Percentiles rank a stretch among this genome's conserved stretches.
Evolutionary conservation across 768 basidiomycete species (phyloP).

Genomic region (Calocera viscosa): DNA sequence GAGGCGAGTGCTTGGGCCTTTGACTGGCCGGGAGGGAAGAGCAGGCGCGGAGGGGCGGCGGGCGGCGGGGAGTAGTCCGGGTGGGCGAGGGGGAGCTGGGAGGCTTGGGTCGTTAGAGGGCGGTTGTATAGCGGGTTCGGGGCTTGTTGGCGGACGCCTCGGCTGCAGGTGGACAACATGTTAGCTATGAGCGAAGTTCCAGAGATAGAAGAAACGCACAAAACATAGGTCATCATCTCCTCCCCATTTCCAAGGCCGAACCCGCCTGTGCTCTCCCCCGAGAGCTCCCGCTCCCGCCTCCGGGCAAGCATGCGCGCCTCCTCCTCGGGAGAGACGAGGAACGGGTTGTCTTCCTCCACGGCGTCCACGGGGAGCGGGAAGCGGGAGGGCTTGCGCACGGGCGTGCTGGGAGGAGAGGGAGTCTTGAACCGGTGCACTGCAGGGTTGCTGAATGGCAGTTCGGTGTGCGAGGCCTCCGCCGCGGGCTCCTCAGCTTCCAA

Average conservation of each 20-base stretch:
- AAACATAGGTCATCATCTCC: conserved; percentile 57
- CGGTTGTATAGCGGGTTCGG: conserved; percentile 52
- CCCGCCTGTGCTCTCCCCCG: not conserved
- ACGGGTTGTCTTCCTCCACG: not conserved
- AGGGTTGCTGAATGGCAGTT: not conserved
- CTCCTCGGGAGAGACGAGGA: not conserved
- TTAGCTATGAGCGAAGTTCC: not conserved
- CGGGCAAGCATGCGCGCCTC: not conserved
- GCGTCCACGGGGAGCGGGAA: not conserved
- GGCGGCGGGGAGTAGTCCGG: conserved; percentile 52
- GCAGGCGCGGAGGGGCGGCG: conserved; percentile 42
- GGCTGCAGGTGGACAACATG: conserved; percentile 31
- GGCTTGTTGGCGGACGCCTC: conserved; percentile 50
- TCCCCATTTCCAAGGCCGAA: conserved; percentile 33
- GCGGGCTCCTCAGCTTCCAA: not conserved
- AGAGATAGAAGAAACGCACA: conserved; percentile 37
- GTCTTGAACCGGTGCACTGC: not conserved
- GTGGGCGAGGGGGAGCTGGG: conserved; percentile 46
- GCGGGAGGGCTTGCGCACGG: not conserved
- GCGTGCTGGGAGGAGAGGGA: not conserved
- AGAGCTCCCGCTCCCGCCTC: not conserved
- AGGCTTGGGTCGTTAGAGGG: conserved; percentile 34
- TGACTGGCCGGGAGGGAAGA: conserved; percentile 27
- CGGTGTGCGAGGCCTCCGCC: not conserved
- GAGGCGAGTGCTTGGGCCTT: not conserved